These are phyloP conservation scores for Corrigiola litoralis DNA, from an alignment of 179 eudicot species.

Conservation along the genomic window DNA sequence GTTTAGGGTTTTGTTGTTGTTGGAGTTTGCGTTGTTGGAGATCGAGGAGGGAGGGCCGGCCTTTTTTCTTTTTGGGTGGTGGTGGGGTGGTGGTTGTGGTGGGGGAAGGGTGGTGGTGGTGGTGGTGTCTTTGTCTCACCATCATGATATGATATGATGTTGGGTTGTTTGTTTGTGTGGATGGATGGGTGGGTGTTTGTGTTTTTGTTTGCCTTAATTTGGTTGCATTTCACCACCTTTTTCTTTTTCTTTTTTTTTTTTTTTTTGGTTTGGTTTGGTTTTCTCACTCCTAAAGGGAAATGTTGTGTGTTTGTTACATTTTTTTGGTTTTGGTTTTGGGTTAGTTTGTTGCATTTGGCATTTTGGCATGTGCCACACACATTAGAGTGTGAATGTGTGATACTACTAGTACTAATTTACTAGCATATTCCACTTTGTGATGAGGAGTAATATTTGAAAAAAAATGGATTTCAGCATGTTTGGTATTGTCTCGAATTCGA, in stretches of 20 bases:
- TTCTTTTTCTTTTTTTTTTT: background rate
- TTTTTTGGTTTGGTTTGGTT: background rate
- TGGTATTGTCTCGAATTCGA: too few species aligned
- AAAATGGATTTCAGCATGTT: too few species aligned
- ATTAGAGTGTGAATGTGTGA: too few species aligned
- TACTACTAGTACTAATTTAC: too few species aligned
- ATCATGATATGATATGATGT: conserved; percentile 11
- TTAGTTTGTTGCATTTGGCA: too few species aligned
- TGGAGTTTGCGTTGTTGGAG: conserved; percentile 41
- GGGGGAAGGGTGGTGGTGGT: conserved; percentile 14
- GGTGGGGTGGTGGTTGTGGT: conserved; percentile 1
- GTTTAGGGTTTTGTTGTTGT: conserved; percentile 29
- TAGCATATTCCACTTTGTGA: too few species aligned
- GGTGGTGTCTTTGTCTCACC: conserved; percentile 11
- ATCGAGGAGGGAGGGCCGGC: conserved; percentile 64
- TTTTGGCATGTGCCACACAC: too few species aligned
- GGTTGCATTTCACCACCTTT: conserved; percentile 4
- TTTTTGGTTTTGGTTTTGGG: background rate
- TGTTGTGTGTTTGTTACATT: background rate
- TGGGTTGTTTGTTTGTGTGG: background rate
- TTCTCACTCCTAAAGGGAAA: too few species aligned
- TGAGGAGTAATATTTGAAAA: too few species aligned
- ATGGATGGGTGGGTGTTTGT: conserved; percentile 1
- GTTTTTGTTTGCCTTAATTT: too few species aligned
- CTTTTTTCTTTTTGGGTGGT: conserved; percentile 53